Percentiles rank a stretch among this genome's conserved stretches.
Conservation (phyloP, 176 grass and related monocot genomes). For the Alopecurus myosuroides region DNA sequence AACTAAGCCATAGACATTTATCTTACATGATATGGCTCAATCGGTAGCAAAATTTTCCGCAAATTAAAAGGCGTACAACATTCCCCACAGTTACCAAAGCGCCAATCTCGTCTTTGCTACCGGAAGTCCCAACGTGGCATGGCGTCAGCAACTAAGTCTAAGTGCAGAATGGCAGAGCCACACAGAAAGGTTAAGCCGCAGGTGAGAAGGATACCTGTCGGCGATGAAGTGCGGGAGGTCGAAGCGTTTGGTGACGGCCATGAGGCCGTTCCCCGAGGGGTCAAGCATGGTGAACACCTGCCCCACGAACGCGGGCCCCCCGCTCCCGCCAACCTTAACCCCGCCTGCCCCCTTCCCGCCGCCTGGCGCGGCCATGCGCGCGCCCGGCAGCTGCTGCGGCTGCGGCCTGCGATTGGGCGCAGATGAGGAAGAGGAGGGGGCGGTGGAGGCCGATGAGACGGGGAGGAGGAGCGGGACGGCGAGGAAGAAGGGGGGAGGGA, state of each 20-base stretch:
- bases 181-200: not conserved
- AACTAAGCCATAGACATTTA: not conserved
- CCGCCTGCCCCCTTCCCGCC: not conserved
- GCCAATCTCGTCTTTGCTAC: not conserved
- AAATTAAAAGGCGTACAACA: not conserved
- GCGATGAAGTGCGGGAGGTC: constrained; percentile 71
- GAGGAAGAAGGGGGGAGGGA: not conserved
- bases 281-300: constrained; percentile 96
- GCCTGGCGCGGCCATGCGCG: not conserved
- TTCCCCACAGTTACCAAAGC: too few species aligned
- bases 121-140: not conserved
- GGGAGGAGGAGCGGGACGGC: constrained; percentile 5
- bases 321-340: constrained; percentile 30
- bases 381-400: not conserved
- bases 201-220: constrained; percentile 38
- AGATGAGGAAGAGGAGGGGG: not conserved
- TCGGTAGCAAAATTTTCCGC: not conserved
- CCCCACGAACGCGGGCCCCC: constrained; percentile 77
- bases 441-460: not conserved
- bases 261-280: constrained; percentile 93
- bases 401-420: not conserved
- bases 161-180: not conserved
- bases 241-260: constrained; percentile 80
- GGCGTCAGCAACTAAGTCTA: not conserved
- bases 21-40: not conserved